A percentile compares a stretch with the other conserved stretches of the same genome.
Conservation (phyloP, 768 basidiomycete species). For the Filobasidium floriforme region DNA sequence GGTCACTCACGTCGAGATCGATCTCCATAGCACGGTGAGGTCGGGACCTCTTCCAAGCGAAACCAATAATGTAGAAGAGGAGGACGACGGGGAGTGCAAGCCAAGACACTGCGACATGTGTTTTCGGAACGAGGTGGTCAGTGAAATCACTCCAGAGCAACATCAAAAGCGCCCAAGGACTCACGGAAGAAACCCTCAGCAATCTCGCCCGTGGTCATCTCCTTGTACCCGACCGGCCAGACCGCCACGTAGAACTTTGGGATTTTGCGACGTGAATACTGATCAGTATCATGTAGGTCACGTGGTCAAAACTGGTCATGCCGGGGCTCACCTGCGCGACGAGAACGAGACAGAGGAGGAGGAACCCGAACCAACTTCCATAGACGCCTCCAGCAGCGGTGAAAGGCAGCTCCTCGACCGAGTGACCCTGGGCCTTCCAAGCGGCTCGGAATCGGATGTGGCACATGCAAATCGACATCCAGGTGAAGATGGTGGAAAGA, state of each 20-base stretch:
- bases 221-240: slow-evolving; percentile 37
- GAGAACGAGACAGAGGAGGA: slow-evolving; percentile 53
- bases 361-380: slow-evolving; percentile 49
- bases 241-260: slow-evolving; percentile 45
- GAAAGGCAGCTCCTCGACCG: slow-evolving; percentile 56
- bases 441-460: slow-evolving; percentile 59
- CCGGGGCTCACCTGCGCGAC: slow-evolving; percentile 28
- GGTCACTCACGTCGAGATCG: slow-evolving; percentile 35
- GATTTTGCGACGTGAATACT: background rate
- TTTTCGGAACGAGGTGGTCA: background rate
- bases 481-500: slow-evolving; percentile 61
- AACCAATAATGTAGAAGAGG: slow-evolving; percentile 33
- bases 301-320: no score
- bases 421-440: slow-evolving; percentile 53
- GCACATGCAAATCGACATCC: slow-evolving; percentile 52
- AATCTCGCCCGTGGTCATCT: slow-evolving; percentile 19
- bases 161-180: background rate
- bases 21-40: slow-evolving; percentile 38
- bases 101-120: slow-evolving; percentile 25
- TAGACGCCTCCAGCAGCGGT: slow-evolving; percentile 48
- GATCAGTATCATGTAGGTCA: no score
- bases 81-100: slow-evolving; percentile 39
- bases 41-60: slow-evolving; percentile 37
- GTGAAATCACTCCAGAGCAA: background rate
- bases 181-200: slow-evolving; percentile 40